Conservation (phyloP, 2,329 filamentous ascomycete species). For the Hypoxylon sp. region DNA sequence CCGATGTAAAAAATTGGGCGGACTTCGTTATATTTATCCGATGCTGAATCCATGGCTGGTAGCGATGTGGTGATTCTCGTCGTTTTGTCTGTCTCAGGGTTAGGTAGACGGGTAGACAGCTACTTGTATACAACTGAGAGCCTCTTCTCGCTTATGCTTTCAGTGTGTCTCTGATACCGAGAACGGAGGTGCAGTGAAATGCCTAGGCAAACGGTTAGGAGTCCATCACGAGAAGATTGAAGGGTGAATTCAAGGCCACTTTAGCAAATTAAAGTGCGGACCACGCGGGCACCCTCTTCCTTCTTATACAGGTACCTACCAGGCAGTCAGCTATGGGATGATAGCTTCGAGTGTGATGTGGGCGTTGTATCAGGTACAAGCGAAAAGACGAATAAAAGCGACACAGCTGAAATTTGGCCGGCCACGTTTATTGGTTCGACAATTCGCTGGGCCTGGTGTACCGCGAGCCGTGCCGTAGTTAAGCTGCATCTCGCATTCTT, state of each 20-base stretch:
- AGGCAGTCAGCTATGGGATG: too few species aligned
- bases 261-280: neutral
- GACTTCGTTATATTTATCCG: constrained; percentile 56
- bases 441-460: constrained; percentile 2
- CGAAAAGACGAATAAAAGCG: constrained; percentile 12
- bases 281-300: neutral
- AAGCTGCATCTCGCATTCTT: neutral
- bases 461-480: constrained; percentile 8
- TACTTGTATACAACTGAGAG: constrained; percentile 4
- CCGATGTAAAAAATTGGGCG: constrained; percentile 71
- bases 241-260: neutral
- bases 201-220: constrained; percentile 6
- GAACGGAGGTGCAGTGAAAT: neutral
- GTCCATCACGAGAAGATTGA: constrained; percentile 10
- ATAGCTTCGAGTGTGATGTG: constrained; percentile 14
- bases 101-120: neutral
- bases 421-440: constrained; percentile 13
- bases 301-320: too few species aligned
- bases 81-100: neutral
- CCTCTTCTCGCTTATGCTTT: neutral
- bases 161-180: too few species aligned
- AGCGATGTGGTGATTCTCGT: constrained; percentile 36
- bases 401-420: constrained; percentile 12
- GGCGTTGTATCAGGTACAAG: constrained; percentile 18
- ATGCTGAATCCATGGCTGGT: constrained; percentile 27